Evolutionary conservation across 306 rosid genomes (phyloP), one percentile per base, ranked within the genome.

Genomic region (Cajanus cajan): DNA sequence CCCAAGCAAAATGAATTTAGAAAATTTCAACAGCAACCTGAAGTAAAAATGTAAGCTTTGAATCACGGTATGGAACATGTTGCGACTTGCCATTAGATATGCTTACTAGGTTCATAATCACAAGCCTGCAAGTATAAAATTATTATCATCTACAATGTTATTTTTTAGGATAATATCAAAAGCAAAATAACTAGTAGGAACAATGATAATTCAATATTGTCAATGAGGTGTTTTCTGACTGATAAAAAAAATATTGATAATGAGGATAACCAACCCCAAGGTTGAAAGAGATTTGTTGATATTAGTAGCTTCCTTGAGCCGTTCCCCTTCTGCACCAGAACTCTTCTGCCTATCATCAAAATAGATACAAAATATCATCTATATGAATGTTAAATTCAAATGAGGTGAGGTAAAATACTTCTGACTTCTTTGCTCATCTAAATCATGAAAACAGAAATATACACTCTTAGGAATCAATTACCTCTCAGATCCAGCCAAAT

Each of bases 401-500:
- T n/a, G n/a, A n/a, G 21, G 45, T 44, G 58, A 8, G 50, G 13
- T 63, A 43, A 50, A 22, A 25, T 45, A 19, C 37, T 10, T 47
- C n/a, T 64, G 24, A 44, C 45, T 50, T 54, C 44, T 28, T 44
- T 73, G 19, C 73, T 68, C 7, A 36, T 79, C 25, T 71, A 47
- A 64, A 21, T 74, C 43, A 34, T 41, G 52, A 11, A 74, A 44
- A 74, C 61, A 43, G 21, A 51, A 69, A 65, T 55, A 68, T 16
- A 58, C 61, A 36, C 57, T 63, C 57, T 37, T 55, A 9, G 10
- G 10, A 79, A 62, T 41, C 73, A 62, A 74, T 76, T 87, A 95
- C 99, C 99, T 95, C 88, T 95, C 99, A 11, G 99, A 95, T 84
- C 99, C 99, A 39, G 99, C 99, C 87, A 95, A 93, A 88, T 95